Percentiles rank a stretch among this genome's conserved stretches.
Conservation (phyloP, 1,284 basidiomycete genomes). For the Ceratobasidium sp. region DNA sequence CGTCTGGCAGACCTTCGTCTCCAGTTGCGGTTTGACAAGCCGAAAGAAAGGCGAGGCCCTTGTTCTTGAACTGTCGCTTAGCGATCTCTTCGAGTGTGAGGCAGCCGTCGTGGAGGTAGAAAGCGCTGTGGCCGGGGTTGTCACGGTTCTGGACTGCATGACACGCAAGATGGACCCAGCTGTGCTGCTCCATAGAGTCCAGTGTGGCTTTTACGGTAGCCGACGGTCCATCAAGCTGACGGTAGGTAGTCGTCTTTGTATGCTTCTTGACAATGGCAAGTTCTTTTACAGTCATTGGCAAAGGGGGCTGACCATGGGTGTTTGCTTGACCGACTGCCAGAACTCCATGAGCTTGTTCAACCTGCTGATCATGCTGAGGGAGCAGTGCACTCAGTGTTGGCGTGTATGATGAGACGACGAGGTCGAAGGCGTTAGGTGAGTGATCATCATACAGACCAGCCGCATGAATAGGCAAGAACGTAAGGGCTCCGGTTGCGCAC, state of each 20-base stretch:
- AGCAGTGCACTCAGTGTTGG: constrained; percentile 13
- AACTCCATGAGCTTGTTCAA: background rate
- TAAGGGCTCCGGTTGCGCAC: constrained; percentile 23
- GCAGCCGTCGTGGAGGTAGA: constrained; percentile 38
- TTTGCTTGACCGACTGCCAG: constrained; percentile 36
- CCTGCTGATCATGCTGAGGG: background rate
- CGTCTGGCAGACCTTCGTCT: too few relatives aligned
- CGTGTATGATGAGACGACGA: constrained; percentile 18
- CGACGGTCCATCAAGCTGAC: constrained; percentile 1
- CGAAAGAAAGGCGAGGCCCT: too few relatives aligned
- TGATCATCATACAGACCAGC: background rate
- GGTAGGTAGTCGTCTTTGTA: background rate
- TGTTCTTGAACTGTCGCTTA: too few relatives aligned
- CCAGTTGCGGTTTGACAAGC: too few relatives aligned
- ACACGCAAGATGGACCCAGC: constrained; percentile 46
- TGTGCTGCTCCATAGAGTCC: constrained; percentile 8
- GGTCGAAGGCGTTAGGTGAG: background rate
- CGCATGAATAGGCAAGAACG: constrained; percentile 31
- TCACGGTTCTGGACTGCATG: constrained; percentile 34
- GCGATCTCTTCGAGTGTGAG: constrained; percentile 36
- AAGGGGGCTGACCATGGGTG: background rate
- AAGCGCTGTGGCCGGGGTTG: constrained; percentile 24
- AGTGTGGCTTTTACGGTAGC: constrained; percentile 12
- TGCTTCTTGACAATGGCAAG: constrained; percentile 19
- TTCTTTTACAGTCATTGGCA: constrained; percentile 33